Evolutionary conservation across 257 asterid genomes (phyloP), one percentile per base, ranked within the genome.

Genomic region (Solanum chaucha): DNA sequence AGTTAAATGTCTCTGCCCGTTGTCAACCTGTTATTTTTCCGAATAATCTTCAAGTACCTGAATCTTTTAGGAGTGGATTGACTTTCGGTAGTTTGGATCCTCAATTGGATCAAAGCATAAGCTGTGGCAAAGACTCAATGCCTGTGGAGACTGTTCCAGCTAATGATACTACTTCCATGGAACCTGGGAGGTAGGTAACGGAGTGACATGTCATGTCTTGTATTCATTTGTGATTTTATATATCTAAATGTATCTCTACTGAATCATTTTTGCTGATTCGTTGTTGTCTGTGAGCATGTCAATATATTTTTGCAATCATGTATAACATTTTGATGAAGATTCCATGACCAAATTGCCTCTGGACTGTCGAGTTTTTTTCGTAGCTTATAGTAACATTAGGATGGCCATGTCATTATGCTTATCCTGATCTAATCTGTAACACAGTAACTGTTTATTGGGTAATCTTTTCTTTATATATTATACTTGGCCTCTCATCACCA

Each of bases 61-160:
- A 94, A 84, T 92, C 89, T 41, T 86, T 88, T 30, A 90, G 85
- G 89, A 90, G 78, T 5, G 87, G 90, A 17, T 68, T 94, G 90
- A 92, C 91, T 73, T 94, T 94, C 78, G 97, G 97, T 81, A 94
- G 94, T 88, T 81, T 93, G 86, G 92, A 91, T 88, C 89, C 88
- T 85, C 85, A 83, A 83, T 34, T 59, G 38, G 91, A 74, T 84
- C 87, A 82, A 35, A 86, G 77, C 64, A 84, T 83, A 83, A 82
- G 55, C 65, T 73, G 38, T 10, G 61, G 55, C 51, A 87, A 88
- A 86, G 88, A 83, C 77, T 73, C 91, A 14, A 34, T 24, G 32
- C 58, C 61, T 59, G 86, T 44, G 46, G 90, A 88, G 61, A 80
- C 92, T 65, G 77, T n/a, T 78, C 74, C 88, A 20, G 64, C 74